phyloP scores from a whole-genome alignment of 257 asterid genomes.

The Solanum etuberosum region DNA sequence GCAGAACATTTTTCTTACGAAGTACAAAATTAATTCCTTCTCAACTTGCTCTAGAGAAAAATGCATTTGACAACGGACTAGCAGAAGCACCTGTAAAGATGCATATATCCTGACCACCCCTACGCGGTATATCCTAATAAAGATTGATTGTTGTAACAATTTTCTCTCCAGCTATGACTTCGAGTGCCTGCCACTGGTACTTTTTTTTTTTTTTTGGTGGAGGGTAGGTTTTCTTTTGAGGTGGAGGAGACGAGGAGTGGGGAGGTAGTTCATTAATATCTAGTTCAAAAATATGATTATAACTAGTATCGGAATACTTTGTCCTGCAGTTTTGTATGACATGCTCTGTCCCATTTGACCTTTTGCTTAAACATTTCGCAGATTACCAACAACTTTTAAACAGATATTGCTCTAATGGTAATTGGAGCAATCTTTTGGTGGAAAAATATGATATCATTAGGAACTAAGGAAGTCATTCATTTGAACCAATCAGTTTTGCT shows the following conservation, averaged over 20 bases:
- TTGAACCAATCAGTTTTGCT: neutral
- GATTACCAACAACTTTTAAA: neutral
- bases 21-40: neutral
- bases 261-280: neutral
- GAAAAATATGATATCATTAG: neutral
- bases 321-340: neutral
- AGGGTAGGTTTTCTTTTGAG: neutral
- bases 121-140: neutral
- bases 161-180: neutral
- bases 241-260: neutral
- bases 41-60: neutral
- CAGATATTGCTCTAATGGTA: neutral
- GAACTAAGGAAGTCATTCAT: neutral
- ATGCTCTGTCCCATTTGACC: neutral
- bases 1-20: neutral
- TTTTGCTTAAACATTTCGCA: neutral
- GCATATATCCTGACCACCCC: neutral
- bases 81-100: neutral
- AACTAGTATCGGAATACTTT: neutral
- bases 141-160: neutral
- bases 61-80: neutral
- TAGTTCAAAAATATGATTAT: neutral
- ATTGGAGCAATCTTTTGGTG: neutral
- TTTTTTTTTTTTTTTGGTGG: neutral
- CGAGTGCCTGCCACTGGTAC: neutral